Percentiles rank a stretch among this genome's conserved stretches.
Conservation (phyloP, 169 alveolate species). For the Sarcocystis neurona region DNA sequence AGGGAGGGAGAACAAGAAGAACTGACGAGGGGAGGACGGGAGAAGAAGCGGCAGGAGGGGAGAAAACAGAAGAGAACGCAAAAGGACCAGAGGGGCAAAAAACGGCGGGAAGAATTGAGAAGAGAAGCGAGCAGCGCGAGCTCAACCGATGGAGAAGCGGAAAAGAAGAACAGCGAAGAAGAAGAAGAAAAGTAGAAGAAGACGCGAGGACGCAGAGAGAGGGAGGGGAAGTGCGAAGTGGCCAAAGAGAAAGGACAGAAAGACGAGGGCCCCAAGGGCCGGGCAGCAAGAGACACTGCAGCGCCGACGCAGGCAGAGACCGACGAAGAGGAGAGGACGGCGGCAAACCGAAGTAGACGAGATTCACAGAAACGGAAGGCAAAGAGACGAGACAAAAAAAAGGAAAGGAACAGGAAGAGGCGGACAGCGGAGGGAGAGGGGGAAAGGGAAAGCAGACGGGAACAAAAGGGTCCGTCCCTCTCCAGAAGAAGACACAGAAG, state of each 20-base stretch:
- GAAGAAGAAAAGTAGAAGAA: background rate
- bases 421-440: background rate
- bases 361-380: background rate
- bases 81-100: too few relatives aligned
- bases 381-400: too few relatives aligned
- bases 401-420: background rate
- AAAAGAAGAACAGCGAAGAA: background rate
- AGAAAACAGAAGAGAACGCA: too few relatives aligned
- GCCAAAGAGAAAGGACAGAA: background rate
- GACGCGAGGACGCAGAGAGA: background rate
- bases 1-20: too few relatives aligned
- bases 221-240: background rate
- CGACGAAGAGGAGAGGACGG: background rate
- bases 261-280: background rate
- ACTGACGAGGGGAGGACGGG: too few relatives aligned
- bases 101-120: too few relatives aligned
- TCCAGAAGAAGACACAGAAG: too few relatives aligned
- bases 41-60: too few relatives aligned
- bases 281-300: background rate
- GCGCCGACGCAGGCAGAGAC: background rate
- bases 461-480: too few relatives aligned
- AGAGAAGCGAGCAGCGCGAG: too few relatives aligned
- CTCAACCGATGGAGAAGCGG: too few relatives aligned
- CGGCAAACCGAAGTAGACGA: too few relatives aligned
- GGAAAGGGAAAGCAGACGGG: background rate